Base-by-base conservation (phyloP, 768 basidiomycete genomes). In the Hericium coralloides region DNA sequence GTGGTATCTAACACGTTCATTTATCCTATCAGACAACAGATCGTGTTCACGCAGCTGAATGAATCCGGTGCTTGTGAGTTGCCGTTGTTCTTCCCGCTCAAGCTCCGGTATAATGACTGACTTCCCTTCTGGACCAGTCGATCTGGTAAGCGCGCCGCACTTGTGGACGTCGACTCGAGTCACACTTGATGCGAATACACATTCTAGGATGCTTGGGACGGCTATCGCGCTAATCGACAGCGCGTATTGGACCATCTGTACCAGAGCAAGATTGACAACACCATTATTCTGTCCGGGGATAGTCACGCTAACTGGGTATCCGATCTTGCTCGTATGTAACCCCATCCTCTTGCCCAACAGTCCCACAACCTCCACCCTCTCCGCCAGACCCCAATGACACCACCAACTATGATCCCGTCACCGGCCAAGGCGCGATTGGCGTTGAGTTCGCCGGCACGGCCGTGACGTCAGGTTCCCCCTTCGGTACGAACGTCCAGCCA, bases 381-480 rank as follows among this genome's bases (percentile, higher is more conserved):
- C 43, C n/a, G 5, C 12, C 59, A 82, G 79, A 76, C 63, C 72
- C 74, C 9, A 81, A 81, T 59, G 76, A 78, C 58, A 79, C 77
- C 1, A 72, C 26, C 47, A 78, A 77, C 25, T 82, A 81, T 68
- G 66, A 82, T 60, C 71, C 79, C 2, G 58, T 60, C 10, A 78
- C 77, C 2, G 81, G 81, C 3, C 56, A 67, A 6, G 80, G 81
- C 9, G 77, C 76, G 1, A 71, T 80, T 50, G 81, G 77, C 12
- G 82, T 83, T 14, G 82, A 84, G 68, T 83, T 83, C 60, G 81
- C 81, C 12, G 82, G 83, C 1, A 81, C 82, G 0, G 80, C 79
- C 0, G 83, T 84, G 12, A 77, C 80, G 0, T 81, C 79, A 1
- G 63, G 63, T 4, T 79, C 79, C 14, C 59, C 77, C 6, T 80